Percentiles rank a stretch among this genome's conserved stretches.
Conservation (phyloP, 1,139 yeast species). For the Suhomyces wounanorum region DNA sequence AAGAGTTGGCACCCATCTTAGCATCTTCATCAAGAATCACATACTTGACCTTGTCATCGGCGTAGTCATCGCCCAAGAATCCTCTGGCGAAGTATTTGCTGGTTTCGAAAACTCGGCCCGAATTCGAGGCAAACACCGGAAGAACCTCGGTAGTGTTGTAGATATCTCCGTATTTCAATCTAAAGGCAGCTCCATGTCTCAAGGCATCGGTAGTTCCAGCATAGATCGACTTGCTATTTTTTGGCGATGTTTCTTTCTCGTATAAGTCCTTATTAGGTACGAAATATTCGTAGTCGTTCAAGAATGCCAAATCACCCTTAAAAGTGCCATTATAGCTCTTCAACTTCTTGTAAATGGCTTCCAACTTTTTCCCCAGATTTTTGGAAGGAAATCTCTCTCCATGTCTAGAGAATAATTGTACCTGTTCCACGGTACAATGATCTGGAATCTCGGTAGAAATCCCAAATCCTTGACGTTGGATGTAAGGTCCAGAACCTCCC, state of each 20-base stretch:
- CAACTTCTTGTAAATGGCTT: conserved; percentile 24
- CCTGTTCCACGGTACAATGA: conserved; percentile 60
- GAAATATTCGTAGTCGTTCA: conserved; percentile 37
- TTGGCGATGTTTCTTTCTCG: conserved; percentile 25
- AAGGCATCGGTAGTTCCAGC: conserved; percentile 34
- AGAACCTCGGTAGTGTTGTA: conserved; percentile 20
- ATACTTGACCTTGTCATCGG: conserved; percentile 18
- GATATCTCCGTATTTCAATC: conserved; percentile 35
- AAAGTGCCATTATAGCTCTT: conserved; percentile 24
- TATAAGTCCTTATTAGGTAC: conserved; percentile 28
- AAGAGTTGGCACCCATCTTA: conserved; percentile 31
- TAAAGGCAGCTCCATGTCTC: conserved; percentile 37
- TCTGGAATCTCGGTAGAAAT: conserved; percentile 50
- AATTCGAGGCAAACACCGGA: conserved; percentile 38
- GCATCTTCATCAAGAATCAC: conserved; percentile 31
- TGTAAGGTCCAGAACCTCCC: conserved; percentile 52
- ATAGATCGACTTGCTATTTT: conserved; percentile 17
- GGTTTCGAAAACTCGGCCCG: conserved; percentile 34
- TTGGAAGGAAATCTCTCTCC: conserved; percentile 68
- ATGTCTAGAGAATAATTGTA: conserved; percentile 65
- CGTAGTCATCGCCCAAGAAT: conserved; percentile 20
- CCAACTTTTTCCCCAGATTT: conserved; percentile 13
- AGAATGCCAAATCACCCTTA: conserved; percentile 34
- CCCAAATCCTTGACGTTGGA: conserved; percentile 48
- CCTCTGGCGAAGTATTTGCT: conserved; percentile 37